Conservation (phyloP, 345 rosid genomes). For the Combretum micranthum region DNA sequence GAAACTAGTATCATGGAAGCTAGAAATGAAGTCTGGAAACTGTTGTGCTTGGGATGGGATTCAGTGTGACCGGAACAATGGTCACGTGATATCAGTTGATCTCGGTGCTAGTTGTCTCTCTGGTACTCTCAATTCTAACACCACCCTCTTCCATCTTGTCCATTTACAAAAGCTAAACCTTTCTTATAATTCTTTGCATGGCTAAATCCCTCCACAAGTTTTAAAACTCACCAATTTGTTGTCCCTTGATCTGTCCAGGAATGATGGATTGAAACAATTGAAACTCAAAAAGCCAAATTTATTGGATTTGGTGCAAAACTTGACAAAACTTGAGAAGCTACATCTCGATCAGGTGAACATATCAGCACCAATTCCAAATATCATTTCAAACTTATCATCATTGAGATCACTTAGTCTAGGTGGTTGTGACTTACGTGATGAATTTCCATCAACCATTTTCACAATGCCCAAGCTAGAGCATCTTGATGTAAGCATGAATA, state of each 20-base stretch:
- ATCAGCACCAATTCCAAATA: not conserved
- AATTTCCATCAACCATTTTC: constrained; percentile 10
- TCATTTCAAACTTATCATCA: constrained; percentile 7
- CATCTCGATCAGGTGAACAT: not conserved
- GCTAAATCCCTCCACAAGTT: constrained; percentile 14
- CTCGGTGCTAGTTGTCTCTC: constrained; percentile 11
- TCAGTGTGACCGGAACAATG: constrained; percentile 9
- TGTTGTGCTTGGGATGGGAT: constrained; percentile 10
- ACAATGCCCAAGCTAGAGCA: constrained; percentile 9
- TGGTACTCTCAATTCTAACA: constrained; percentile 13
- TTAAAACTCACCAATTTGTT: constrained; percentile 8
- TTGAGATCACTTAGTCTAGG: constrained; percentile 1
- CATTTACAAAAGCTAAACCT: constrained; percentile 16
- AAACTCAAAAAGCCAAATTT: constrained; percentile 4
- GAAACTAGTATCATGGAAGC: not conserved
- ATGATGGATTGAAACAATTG: no score
- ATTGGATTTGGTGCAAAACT: not conserved
- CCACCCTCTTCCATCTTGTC: constrained; percentile 17
- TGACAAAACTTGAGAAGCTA: constrained; percentile 12
- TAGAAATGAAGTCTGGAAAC: not conserved
- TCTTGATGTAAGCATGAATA: not conserved
- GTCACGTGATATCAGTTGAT: constrained; percentile 14
- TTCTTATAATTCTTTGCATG: constrained; percentile 7
- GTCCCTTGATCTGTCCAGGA: constrained; percentile 16
- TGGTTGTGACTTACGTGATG: not conserved